Percentiles rank a stretch among this genome's conserved stretches.
These are phyloP conservation scores for Lasiodiplodia sp. DNA, from an alignment of 2,329 filamentous ascomycete genomes.

Conservation along the genomic window DNA sequence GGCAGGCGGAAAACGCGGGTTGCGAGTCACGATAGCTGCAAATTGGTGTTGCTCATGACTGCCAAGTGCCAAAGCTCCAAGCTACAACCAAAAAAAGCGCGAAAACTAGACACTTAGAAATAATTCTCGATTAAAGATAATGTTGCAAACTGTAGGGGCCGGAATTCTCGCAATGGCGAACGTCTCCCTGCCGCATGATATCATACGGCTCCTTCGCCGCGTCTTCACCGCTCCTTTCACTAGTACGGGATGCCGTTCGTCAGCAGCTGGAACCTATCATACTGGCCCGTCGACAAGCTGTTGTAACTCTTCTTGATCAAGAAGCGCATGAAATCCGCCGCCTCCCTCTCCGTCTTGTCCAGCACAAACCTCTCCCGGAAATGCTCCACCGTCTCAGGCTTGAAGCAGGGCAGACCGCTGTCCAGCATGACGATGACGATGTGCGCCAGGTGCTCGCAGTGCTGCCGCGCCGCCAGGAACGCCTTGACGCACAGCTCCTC, in stretches of 20 bases:
- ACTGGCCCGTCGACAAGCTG: constrained; percentile 90
- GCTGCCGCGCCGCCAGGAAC: constrained; percentile 85
- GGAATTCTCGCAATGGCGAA: not conserved
- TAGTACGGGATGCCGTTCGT: constrained; percentile 98
- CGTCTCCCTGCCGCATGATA: not conserved
- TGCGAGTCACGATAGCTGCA: not conserved
- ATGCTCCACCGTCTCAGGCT: constrained; percentile 90
- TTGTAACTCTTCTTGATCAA: constrained; percentile 89
- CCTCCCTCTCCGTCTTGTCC: constrained; percentile 89
- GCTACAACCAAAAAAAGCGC: not conserved
- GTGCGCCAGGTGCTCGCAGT: constrained; percentile 87
- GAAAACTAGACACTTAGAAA: not conserved
- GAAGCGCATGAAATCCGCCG: constrained; percentile 90
- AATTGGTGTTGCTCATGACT: not conserved
- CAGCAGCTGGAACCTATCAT: constrained; percentile 96
- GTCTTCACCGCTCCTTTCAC: not conserved
- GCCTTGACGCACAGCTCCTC: constrained; percentile 96
- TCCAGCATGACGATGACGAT: constrained; percentile 96
- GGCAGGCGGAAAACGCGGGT: not conserved
- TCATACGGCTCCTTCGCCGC: not conserved
- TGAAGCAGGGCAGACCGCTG: constrained; percentile 95
- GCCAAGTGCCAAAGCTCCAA: not conserved
- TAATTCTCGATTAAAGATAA: not conserved
- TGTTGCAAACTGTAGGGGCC: not conserved
- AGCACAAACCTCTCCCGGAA: constrained; percentile 93